Evolutionary conservation across 2,329 filamentous ascomycete genomes (phyloP), one percentile per base, ranked within the genome.

Genomic region (Penicillium sp.): DNA sequence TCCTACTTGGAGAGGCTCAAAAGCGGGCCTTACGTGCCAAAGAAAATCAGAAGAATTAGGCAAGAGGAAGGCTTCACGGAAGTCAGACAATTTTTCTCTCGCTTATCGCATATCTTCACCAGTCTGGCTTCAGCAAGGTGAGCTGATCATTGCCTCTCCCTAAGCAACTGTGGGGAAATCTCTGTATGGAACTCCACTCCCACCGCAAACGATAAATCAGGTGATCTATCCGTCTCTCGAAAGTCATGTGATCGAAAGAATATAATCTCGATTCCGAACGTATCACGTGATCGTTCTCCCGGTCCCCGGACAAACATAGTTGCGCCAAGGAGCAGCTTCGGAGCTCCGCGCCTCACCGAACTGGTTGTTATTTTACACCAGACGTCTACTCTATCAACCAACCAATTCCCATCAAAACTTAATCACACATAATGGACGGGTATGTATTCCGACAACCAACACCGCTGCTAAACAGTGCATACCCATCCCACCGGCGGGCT

Each of bases 341-440:
- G 59, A 65, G 65, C 63, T 68, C 42, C 52, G 52, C 53, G 46
- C 26, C 42, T 63, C 19, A n/a, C 55, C 59, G 40, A 42, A 51
- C 42, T 40, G 61, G 54, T 64, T 49, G 59, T 57, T 49, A 45
- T 37, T 55, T 49, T 51, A 14, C 28, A 52, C 28, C 42, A 55
- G 30, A 46, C 37, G 45, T 53, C 43, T 49, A 54, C 38, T 45
- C 25, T n/a, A 56, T 42, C 14, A 56, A 51, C 19, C 6, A 45
- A 48, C 22, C 19, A 16, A 35, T n/a, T 37, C n/a, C 22, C 25
- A 16, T 46, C 26, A 4, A 46, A 13, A 10, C 13, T 19, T 11
- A 11, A 14, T 46, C 25, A 55, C 19, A 60, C 71, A 74, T 59
- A 65, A 78, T 79, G 76, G 76, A 78, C 56, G 72, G 69, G 75